Base-by-base conservation (phyloP, 441 rosid species). In the Gossypium gossypioides region DNA sequence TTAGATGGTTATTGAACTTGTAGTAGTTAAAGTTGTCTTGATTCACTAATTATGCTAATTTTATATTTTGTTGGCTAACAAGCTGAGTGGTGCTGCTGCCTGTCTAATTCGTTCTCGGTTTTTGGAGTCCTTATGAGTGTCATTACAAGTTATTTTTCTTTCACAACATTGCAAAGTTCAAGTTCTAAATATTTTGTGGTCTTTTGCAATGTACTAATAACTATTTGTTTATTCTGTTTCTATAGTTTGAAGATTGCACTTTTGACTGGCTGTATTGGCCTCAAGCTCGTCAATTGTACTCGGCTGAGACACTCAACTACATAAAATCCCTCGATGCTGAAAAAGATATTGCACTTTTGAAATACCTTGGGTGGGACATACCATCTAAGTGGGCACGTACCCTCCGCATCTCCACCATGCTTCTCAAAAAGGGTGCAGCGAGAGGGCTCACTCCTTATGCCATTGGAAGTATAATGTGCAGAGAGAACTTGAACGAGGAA, bases 211-310 rank as follows among this genome's bases (percentile, higher is more conserved):
- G 16, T 24, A 34, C 73, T 56, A 40, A 42, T 69, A 5, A 21
- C 34, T 13, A 19, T 27, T 68, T 18, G 48, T 70, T 10, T 54
- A 58, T 69, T 22, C 51, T 63, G 22, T 64, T 63, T 40, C 62
- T 75, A 72, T 86, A 89, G 91, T 89, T 91, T 76, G 93, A 83
- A 82, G 95, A 91, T 78, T 91, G 97, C 79, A 91, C 96, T 21
- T 89, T 87, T 71, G 96, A 91, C 44, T 88, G 97, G 97, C 86
- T 91, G 1, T 87, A 88, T 72, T 91, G 96, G 96, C 93, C 97
- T 66, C 97, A 89, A 86, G 86, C 97, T 66, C 86, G 81, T 21
- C 82, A 83, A 69, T 85, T 90, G 8, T 91, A 75, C 81, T 86
- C 90, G 27, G 27, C 59, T 0, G 87, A 88, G 77, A 91, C 84